Conservation (phyloP, 176 grass and related monocot species). For the Dendrocalamus sinicus region DNA sequence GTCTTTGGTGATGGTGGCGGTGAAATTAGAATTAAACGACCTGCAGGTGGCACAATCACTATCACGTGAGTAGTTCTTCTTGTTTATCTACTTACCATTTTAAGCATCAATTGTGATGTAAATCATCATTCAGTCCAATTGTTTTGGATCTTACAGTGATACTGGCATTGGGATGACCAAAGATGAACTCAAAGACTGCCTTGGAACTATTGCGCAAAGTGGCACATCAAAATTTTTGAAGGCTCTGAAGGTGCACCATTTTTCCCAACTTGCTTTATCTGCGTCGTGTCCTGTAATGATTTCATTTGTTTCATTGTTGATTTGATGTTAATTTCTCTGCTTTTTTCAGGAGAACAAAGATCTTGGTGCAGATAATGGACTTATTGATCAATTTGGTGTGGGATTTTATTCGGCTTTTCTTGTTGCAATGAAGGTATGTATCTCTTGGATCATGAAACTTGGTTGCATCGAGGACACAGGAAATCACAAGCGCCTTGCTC, state of each 20-base stretch:
- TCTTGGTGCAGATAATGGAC: slow-evolving; percentile 83
- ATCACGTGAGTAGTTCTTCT: no score
- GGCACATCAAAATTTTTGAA: slow-evolving; percentile 94
- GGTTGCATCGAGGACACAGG: slow-evolving; percentile 92
- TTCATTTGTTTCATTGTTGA: neutral
- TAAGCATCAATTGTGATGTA: neutral
- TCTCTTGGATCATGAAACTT: slow-evolving; percentile 60
- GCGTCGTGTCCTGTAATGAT: neutral
- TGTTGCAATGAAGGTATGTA: slow-evolving; percentile 69
- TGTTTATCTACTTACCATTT: no score
- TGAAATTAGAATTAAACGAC: no score
- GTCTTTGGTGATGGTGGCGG: no score
- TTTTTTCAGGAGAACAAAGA: slow-evolving; percentile 81
- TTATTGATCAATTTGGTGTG: slow-evolving; percentile 96
- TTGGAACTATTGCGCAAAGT: slow-evolving; percentile 96
- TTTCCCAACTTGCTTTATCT: no score
- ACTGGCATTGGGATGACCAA: slow-evolving; percentile 97
- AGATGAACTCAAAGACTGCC: slow-evolving; percentile 96
- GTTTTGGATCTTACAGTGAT: slow-evolving; percentile 68
- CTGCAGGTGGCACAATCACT: no score
- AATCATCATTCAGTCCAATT: neutral
- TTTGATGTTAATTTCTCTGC: neutral
- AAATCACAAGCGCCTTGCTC: slow-evolving; percentile 80
- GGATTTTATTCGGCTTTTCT: slow-evolving; percentile 97
- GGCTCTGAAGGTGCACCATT: slow-evolving; percentile 74